Conservation (phyloP, 176 grass and related monocot species). For the Oryza rufipogon region DNA sequence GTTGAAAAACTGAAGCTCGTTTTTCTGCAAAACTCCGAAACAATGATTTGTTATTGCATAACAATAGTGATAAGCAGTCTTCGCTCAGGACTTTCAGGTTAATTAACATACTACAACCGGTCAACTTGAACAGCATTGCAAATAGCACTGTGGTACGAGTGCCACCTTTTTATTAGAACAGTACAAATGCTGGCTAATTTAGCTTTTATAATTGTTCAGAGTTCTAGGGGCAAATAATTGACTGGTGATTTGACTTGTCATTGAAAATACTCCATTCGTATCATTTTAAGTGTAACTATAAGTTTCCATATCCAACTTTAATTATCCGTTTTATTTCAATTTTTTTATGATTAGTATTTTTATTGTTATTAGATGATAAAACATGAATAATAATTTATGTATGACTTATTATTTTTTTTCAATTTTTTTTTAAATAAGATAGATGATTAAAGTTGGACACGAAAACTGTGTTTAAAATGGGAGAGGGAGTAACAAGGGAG, state of each 20-base stretch:
- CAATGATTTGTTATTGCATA: neutral
- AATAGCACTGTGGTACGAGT: neutral
- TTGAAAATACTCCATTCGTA: neutral
- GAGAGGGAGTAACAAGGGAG: too few relatives aligned
- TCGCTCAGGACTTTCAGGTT: conserved; percentile 2
- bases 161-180: neutral
- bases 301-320: too few relatives aligned
- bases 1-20: too few relatives aligned
- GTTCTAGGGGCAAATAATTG: conserved; percentile 18
- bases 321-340: too few relatives aligned
- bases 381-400: too few relatives aligned
- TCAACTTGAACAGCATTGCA: conserved; percentile 23
- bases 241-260: conserved; percentile 26
- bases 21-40: conserved; percentile 2
- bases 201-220: neutral
- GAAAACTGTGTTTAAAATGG: too few relatives aligned
- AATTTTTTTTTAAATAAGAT: too few relatives aligned
- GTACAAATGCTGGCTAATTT: neutral
- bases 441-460: too few relatives aligned
- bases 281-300: too few relatives aligned
- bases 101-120: conserved; percentile 5
- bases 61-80: neutral
- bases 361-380: too few relatives aligned
- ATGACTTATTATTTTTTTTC: too few relatives aligned
- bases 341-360: too few relatives aligned